Evolutionary conservation across 2,329 filamentous ascomycete species (phyloP), one percentile per base, ranked within the genome.

Genomic region (Aphanocladium album): DNA sequence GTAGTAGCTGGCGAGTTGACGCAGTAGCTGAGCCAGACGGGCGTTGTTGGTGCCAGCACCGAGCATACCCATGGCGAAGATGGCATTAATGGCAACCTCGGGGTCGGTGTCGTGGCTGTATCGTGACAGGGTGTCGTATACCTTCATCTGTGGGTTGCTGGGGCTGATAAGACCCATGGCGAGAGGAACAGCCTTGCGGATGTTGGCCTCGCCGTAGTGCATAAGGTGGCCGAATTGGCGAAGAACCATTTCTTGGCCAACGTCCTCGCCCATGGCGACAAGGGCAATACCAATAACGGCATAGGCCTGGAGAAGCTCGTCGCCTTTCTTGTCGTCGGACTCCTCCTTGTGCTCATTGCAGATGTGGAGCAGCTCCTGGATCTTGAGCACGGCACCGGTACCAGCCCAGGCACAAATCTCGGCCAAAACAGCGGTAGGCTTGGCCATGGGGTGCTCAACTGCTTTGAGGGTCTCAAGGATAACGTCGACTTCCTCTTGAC

Each of bases 41-140:
- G 95, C 96, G 72, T 99, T 99, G 83, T 99, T 99, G 59, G 95
- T 99, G 68, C 95, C 95, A 2, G 95, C 95, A 69, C 95, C 95
- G 41, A 96, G 83, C 62, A 99, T 88, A 76, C 95, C 95, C 95
- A 99, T 99, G 67, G 95, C 93, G 71, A 99, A 99, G 72, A 99
- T 99, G 70, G 95, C 92, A 72, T 98, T 99, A 76, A 99, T 90
- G 43, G 95, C 95, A 51, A 99, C 95, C 70, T 99, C 95, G 64
- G 93, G 96, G 77, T 99, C 95, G 67, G 95, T 99, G 79, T 99
- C 95, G 83, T 99, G 95, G 65, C 90, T 96, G 83, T 99, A 99
- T 71, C 95, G 84, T 56, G 95, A 99, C 12, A 99, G 81, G 0
- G 95, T 99, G 74, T 99, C 95, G 79, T 99, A 99, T 52, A 99